Conservation (phyloP, 2,329 filamentous ascomycete genomes). For the Aspergillus ibericus region DNA sequence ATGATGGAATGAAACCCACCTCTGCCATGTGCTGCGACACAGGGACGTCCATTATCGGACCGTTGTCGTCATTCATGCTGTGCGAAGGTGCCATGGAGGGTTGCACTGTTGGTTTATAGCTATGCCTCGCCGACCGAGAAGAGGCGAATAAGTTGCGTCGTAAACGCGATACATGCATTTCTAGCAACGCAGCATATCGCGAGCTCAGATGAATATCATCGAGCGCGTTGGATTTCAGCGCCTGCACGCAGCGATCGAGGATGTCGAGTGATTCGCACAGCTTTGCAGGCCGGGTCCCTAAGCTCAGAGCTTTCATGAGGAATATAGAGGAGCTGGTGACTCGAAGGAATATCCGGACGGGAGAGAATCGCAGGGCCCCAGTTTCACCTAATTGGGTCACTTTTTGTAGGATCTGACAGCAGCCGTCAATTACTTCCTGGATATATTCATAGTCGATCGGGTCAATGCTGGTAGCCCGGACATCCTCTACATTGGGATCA, state of each 20-base stretch:
- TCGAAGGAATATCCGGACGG: slow-evolving; percentile 55
- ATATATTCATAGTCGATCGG: slow-evolving; percentile 57
- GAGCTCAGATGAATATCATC: slow-evolving; percentile 56
- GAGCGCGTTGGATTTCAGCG: slow-evolving; percentile 49
- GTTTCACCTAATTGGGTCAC: slow-evolving; percentile 51
- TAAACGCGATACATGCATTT: slow-evolving; percentile 46
- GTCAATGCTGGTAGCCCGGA: slow-evolving; percentile 47
- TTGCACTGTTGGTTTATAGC: slow-evolving; percentile 24
- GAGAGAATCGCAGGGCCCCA: slow-evolving; percentile 51
- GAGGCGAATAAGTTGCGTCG: slow-evolving; percentile 40
- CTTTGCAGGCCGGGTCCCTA: slow-evolving; percentile 52
- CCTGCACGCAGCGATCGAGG: slow-evolving; percentile 50
- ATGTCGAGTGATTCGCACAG: slow-evolving; percentile 51
- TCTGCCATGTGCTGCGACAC: slow-evolving; percentile 29
- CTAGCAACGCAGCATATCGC: slow-evolving; percentile 52
- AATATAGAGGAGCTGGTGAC: slow-evolving; percentile 58
- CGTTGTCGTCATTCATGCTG: slow-evolving; percentile 25
- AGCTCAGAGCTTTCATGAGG: slow-evolving; percentile 52
- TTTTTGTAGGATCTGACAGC: slow-evolving; percentile 53
- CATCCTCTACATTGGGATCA: slow-evolving; percentile 34
- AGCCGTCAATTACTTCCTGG: slow-evolving; percentile 57
- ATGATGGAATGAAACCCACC: slow-evolving; percentile 29
- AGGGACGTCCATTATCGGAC: slow-evolving; percentile 20
- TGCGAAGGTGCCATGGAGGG: slow-evolving; percentile 33
- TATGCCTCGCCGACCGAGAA: slow-evolving; percentile 30